Evolutionary conservation across 805 yeast species (phyloP), one percentile per base, ranked within the genome.

Genomic region (Lipomyces spencermartinsiae): DNA sequence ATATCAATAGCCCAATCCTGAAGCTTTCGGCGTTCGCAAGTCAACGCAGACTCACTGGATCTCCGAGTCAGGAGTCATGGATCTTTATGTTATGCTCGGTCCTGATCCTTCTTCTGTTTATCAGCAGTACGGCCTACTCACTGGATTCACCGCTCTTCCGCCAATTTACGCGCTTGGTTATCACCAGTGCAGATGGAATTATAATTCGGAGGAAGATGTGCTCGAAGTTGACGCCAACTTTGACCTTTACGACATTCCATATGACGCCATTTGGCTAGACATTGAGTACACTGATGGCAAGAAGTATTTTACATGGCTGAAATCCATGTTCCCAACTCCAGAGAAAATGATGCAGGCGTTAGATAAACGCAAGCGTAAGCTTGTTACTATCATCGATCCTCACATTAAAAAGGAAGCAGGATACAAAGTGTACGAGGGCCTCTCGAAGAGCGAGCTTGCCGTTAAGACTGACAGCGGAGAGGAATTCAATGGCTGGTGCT

Each of bases 171-270:
- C 97, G 0, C 78, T 93, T 14, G 98, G 97, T 0, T 92, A 95
- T 76, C 98, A 95, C 76, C 99, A 95, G 79, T 94, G 97, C 76
- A 85, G 98, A 75, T 95, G 99, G 99, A 95, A 95, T 78, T 95
- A 95, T 80, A 91, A 92, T 76, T 93, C 90, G 73, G 93, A 91
- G 75, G 83, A 83, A 10, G 99, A 95, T 78, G 94, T 95, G 0
- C 78, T 92, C n/a, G 86, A 83, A 7, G 89, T 95, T 14, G 84
- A 85, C 71, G 76, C 82, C 1, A 83, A 86, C 65, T 89, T 95
- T 84, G 98, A 94, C 77, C 81, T 84, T 67, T 76, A 86, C 73
- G 85, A 82, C 57, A 87, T 95, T 66, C 98, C 98, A 1, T 91
- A 88, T 76, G 99, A 95, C 77, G 87, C 90, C 14, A 90, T 95